phyloP scores from a whole-genome alignment of 768 basidiomycete genomes.

The Lentinula guzmanii region DNA sequence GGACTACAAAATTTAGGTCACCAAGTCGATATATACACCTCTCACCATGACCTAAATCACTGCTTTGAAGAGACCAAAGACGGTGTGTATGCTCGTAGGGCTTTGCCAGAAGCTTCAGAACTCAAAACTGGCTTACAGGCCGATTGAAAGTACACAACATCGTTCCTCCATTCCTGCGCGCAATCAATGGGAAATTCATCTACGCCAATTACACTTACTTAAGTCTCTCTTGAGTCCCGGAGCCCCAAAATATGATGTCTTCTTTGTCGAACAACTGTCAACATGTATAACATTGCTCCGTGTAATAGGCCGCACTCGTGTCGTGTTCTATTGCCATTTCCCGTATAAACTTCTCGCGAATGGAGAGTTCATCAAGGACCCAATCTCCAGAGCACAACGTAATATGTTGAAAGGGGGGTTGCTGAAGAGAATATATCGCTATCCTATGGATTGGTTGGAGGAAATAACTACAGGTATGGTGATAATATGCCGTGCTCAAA shows the following conservation, averaged over 20 bases:
- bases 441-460: slow-evolving; percentile 88
- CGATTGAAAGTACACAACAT: slow-evolving; percentile 73
- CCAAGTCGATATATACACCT: slow-evolving; percentile 87
- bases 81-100: slow-evolving; percentile 42
- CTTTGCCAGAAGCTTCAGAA: background rate
- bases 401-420: slow-evolving; percentile 33
- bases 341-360: slow-evolving; percentile 89
- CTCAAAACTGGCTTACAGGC: slow-evolving; percentile 39
- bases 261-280: slow-evolving; percentile 92
- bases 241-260: slow-evolving; percentile 66
- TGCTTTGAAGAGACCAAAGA: slow-evolving; percentile 94
- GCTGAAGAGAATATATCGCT: slow-evolving; percentile 74
- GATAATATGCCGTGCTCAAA: background rate
- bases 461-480: slow-evolving; percentile 80
- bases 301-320: slow-evolving; percentile 58
- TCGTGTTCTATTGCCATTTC: slow-evolving; percentile 97
- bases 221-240: slow-evolving; percentile 46
- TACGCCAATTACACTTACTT: slow-evolving; percentile 77
- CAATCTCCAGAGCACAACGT: slow-evolving; percentile 26
- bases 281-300: slow-evolving; percentile 86
- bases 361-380: slow-evolving; percentile 54
- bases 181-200: slow-evolving; percentile 77
- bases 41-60: slow-evolving; percentile 79
- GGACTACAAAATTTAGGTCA: slow-evolving; percentile 84
- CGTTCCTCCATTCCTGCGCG: slow-evolving; percentile 72